phyloP scores from a whole-genome alignment of 495 filamentous ascomycete genomes.

The Penicillium maclennaniae region DNA sequence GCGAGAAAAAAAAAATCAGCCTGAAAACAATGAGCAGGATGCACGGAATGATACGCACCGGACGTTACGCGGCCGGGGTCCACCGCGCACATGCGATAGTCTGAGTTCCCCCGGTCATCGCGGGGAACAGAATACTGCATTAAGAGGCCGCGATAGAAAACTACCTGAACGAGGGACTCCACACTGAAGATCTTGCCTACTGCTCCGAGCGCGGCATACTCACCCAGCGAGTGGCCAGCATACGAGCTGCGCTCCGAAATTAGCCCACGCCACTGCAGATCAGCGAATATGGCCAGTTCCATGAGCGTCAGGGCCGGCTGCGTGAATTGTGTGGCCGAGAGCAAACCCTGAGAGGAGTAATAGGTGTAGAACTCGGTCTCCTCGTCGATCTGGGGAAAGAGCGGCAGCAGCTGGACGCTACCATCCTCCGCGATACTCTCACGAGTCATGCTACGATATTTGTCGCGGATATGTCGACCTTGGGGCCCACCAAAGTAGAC shows the following conservation, averaged over 20 bases:
- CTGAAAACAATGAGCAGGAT: no score
- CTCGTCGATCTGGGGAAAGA: constrained; percentile 95
- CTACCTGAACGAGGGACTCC: constrained; percentile 93
- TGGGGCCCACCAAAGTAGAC: constrained; percentile 96
- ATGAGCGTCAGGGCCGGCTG: constrained; percentile 95
- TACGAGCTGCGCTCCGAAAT: constrained; percentile 95
- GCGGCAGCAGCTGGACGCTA: constrained; percentile 92
- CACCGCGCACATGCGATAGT: constrained; percentile 98
- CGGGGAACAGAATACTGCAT: constrained; percentile 99
- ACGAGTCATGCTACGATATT: constrained; percentile 99
- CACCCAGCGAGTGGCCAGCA: constrained; percentile 96
- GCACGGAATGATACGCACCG: no score
- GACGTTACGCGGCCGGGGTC: constrained; percentile 97
- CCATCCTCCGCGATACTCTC: constrained; percentile 90
- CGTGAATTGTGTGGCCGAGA: constrained; percentile 97
- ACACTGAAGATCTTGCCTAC: constrained; percentile 98
- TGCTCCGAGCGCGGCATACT: constrained; percentile 95
- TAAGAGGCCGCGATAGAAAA: constrained; percentile 97
- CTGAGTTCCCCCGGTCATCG: constrained; percentile 84
- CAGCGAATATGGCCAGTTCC: constrained; percentile 99
- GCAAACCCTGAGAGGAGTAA: constrained; percentile 87
- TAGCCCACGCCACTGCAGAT: constrained; percentile 94
- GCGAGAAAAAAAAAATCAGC: no score
- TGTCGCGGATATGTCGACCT: constrained; percentile 93
- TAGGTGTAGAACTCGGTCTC: constrained; percentile 93